phyloP scores from a whole-genome alignment of 2,329 filamentous ascomycete species.

The Aureobasidium melanogenum region DNA sequence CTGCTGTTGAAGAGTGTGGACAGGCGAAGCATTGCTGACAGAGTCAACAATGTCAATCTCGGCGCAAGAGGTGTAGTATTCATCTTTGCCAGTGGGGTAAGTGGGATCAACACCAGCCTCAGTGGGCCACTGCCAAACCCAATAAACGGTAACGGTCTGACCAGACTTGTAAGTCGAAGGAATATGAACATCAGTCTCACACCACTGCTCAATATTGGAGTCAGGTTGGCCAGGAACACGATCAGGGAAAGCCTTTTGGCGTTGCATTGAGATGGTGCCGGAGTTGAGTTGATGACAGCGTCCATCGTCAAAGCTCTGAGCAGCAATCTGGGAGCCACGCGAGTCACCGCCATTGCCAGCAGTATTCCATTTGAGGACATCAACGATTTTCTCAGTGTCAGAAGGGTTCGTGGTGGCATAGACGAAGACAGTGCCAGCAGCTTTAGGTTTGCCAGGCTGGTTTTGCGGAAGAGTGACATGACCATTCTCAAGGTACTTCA shows the following conservation, averaged over 20 bases:
- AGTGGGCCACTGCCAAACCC: slow-evolving; percentile 92
- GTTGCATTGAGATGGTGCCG: slow-evolving; percentile 48
- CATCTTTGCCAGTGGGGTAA: slow-evolving; percentile 39
- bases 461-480: slow-evolving; percentile 37
- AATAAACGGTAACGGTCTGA: slow-evolving; percentile 73
- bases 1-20: slow-evolving; percentile 29
- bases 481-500: slow-evolving; percentile 44
- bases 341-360: slow-evolving; percentile 74
- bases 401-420: slow-evolving; percentile 41
- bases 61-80: slow-evolving; percentile 52
- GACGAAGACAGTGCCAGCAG: slow-evolving; percentile 38
- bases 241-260: slow-evolving; percentile 50
- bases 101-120: slow-evolving; percentile 29
- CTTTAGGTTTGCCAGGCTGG: slow-evolving; percentile 33
- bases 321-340: slow-evolving; percentile 66
- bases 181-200: slow-evolving; percentile 72
- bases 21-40: slow-evolving; percentile 9
- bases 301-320: slow-evolving; percentile 78
- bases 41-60: slow-evolving; percentile 43
- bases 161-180: slow-evolving; percentile 56
- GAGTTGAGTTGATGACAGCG: slow-evolving; percentile 75
- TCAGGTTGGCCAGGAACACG: slow-evolving; percentile 41
- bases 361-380: slow-evolving; percentile 71
- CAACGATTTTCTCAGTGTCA: slow-evolving; percentile 48
- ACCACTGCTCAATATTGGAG: slow-evolving; percentile 53